Evolutionary conservation across 352 stramenopile species (phyloP).

Genomic region (Thalassiosira exigua): DNA sequence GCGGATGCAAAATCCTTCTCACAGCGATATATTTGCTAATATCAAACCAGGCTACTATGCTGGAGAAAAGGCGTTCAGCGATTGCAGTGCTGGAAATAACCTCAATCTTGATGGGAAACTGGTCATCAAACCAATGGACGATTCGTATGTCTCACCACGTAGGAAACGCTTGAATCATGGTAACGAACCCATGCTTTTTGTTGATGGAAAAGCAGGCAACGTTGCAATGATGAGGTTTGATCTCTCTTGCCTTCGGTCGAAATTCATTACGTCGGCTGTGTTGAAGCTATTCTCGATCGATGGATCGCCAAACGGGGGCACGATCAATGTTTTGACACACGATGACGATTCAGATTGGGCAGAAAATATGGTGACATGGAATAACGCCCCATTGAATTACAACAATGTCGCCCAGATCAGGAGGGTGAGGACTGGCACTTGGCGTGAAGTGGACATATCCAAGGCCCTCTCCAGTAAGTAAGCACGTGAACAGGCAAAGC

Average conservation of each 20-base stretch:
- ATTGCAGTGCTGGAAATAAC: conserved; percentile 15
- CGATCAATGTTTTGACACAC: conserved; percentile 10
- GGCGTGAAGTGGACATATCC: conserved; percentile 25
- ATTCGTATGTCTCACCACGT: conserved; percentile 17
- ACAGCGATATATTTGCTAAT: no score
- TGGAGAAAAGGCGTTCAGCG: conserved; percentile 1
- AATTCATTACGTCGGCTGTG: conserved; percentile 22
- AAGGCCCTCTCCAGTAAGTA: conserved; percentile 14
- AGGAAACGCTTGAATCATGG: conserved; percentile 11
- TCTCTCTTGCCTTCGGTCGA: conserved; percentile 6
- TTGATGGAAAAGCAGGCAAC: conserved; percentile 16
- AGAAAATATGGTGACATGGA: conserved; percentile 13
- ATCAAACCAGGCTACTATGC: no score
- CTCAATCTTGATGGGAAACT: neutral
- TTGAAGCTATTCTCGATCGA: conserved; percentile 17
- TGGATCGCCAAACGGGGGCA: conserved; percentile 12
- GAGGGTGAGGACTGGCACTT: conserved; percentile 8
- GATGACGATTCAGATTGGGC: conserved; percentile 3
- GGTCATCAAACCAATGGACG: conserved; percentile 13
- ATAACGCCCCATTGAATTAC: conserved; percentile 1
- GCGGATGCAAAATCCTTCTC: no score
- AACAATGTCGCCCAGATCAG: neutral
- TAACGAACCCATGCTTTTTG: neutral
- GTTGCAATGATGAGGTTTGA: conserved; percentile 25
- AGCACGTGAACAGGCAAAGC: neutral